Conservation (phyloP, 1,284 basidiomycete species). For the Fomitiporia mediterranea region DNA sequence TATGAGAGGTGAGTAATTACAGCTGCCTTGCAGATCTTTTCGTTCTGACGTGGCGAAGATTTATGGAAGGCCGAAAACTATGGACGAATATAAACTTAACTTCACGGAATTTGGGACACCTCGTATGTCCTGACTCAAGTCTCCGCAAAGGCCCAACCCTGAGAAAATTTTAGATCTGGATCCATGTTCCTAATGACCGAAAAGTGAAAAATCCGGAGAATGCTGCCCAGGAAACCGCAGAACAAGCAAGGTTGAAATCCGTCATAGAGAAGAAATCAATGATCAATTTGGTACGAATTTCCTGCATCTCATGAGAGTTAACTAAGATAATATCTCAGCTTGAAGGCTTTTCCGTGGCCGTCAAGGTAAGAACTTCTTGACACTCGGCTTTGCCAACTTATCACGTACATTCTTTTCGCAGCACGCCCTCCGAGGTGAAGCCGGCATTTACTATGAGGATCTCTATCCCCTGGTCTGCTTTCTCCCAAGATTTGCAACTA, state of each 20-base stretch:
- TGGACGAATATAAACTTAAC: conserved; percentile 55
- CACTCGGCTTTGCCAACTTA: not conserved
- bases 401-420: conserved; percentile 13
- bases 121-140: conserved; percentile 32
- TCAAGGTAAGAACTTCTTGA: conserved; percentile 41
- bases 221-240: conserved; percentile 22
- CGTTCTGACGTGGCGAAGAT: conserved; percentile 33
- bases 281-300: conserved; percentile 51
- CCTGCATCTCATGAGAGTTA: not conserved
- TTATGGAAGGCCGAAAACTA: conserved; percentile 57
- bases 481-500: conserved; percentile 52
- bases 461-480: conserved; percentile 40
- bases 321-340: conserved; percentile 33
- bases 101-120: conserved; percentile 50
- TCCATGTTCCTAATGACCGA: conserved; percentile 51
- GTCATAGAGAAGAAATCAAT: conserved; percentile 71
- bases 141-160: not conserved
- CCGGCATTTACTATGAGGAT: conserved; percentile 42
- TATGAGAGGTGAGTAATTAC: conserved; percentile 55
- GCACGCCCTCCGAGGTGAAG: conserved; percentile 41
- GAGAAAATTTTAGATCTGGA: conserved; percentile 46
- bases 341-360: conserved; percentile 58
- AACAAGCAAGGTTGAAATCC: conserved; percentile 41
- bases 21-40: not conserved
- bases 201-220: conserved; percentile 26